Conservation (phyloP, 2,329 filamentous ascomycete genomes). For the Pseudocercospora eumusae region DNA sequence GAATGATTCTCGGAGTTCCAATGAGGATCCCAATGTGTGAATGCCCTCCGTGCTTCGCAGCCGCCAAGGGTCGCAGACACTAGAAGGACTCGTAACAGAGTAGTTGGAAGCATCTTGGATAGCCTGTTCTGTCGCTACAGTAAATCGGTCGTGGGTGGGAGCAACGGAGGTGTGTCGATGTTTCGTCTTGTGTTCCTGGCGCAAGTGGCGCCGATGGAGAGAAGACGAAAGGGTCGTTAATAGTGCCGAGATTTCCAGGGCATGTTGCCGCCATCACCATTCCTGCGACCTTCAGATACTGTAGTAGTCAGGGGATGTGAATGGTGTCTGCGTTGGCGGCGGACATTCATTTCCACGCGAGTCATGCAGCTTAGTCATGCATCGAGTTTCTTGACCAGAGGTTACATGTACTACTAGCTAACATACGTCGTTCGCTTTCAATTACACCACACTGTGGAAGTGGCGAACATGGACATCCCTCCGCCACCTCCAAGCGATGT, state of each 20-base stretch:
- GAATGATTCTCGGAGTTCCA: neutral
- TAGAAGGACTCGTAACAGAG: neutral
- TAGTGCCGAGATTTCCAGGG: neutral
- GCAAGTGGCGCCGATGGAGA: neutral
- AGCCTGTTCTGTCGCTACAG: neutral
- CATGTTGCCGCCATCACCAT: neutral
- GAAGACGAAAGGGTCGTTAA: neutral
- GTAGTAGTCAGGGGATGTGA: neutral
- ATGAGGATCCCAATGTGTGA: too few relatives aligned
- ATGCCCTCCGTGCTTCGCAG: neutral
- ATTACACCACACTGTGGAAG: neutral
- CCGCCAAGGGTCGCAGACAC: neutral
- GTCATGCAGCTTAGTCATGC: neutral
- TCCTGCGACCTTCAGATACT: neutral
- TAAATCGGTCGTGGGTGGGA: neutral
- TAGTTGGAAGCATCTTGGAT: neutral
- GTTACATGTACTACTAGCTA: too few relatives aligned
- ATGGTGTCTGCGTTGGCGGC: neutral
- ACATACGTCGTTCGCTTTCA: neutral
- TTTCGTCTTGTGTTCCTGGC: neutral
- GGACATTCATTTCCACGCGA: neutral
- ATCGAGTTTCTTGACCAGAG: neutral
- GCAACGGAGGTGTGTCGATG: neutral
- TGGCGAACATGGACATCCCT: neutral
- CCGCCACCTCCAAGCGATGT: slow-evolving; percentile 30